phyloP scores from a whole-genome alignment of 1,284 basidiomycete species.

The Exobasidium rhododendri region DNA sequence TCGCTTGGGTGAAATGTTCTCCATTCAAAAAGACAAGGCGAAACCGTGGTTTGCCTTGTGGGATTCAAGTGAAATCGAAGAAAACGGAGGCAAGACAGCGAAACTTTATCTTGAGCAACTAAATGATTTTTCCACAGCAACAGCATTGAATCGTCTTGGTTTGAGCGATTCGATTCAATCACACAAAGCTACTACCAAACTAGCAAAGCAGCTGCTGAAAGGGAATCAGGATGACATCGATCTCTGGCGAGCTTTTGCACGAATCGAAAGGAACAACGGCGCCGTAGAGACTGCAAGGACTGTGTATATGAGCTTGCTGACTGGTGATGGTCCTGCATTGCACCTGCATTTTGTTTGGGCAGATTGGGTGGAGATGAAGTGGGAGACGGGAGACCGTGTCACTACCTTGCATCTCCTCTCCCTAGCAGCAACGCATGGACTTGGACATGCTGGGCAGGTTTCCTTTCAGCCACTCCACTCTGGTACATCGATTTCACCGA shows the following conservation, averaged over 20 bases:
- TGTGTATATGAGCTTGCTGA: not conserved
- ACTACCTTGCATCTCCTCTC: not conserved
- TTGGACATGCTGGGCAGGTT: too few relatives aligned
- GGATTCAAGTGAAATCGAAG: not conserved
- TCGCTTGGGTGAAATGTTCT: not conserved
- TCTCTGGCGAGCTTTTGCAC: constrained; percentile 5
- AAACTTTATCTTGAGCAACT: constrained; percentile 1
- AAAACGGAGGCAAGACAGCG: not conserved
- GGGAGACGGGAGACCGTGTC: not conserved
- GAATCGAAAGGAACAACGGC: not conserved
- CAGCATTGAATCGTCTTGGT: not conserved
- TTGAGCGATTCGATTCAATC: not conserved
- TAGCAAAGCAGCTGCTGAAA: constrained; percentile 1
- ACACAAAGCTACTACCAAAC: not conserved
- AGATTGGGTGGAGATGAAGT: constrained; percentile 1
- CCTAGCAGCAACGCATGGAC: not conserved
- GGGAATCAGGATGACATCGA: not conserved
- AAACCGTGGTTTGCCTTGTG: not conserved
- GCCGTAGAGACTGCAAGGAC: not conserved
- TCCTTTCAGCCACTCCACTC: too few relatives aligned
- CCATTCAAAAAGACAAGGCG: not conserved
- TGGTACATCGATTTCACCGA: not conserved
- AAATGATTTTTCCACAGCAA: not conserved
- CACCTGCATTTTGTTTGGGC: not conserved
- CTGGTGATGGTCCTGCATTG: too few relatives aligned